A percentile compares a stretch with the other conserved stretches of the same genome.
These are phyloP conservation scores for Fusarium burgessii DNA, from an alignment of 2,329 filamentous ascomycete species.

Conservation along the genomic window DNA sequence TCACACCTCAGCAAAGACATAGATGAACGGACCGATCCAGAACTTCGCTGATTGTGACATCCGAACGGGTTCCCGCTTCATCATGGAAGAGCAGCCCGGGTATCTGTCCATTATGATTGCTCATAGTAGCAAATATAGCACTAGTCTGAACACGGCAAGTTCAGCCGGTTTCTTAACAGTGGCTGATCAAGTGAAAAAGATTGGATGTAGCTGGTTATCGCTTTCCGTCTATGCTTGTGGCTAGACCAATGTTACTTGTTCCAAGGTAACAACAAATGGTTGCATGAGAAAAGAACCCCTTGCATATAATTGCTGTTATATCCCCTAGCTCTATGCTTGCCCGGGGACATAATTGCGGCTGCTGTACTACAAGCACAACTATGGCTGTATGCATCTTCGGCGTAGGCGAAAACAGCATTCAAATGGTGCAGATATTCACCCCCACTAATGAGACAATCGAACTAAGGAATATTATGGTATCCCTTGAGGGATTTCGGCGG, in stretches of 20 bases:
- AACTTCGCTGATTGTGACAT: constrained; percentile 13
- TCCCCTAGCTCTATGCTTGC: not conserved
- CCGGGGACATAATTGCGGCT: not conserved
- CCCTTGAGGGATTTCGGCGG: not conserved
- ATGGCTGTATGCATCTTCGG: not conserved
- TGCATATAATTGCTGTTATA: not conserved
- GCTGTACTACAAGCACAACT: not conserved
- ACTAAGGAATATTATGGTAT: not conserved
- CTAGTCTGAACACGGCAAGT: not conserved
- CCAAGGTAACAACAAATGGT: not conserved
- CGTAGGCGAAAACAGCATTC: constrained; percentile 4
- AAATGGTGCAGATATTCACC: not conserved
- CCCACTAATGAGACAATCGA: not conserved
- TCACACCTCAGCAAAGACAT: not conserved
- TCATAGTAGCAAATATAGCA: not conserved
- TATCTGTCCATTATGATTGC: not conserved
- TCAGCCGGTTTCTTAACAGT: not conserved
- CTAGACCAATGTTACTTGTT: not conserved
- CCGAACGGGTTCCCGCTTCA: constrained; percentile 21
- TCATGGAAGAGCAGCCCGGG: not conserved
- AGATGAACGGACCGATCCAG: not conserved
- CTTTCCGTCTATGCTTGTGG: not conserved
- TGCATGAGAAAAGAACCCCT: not conserved
- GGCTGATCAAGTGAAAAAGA: not conserved
- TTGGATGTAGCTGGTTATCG: not conserved